Evolutionary conservation across 257 asterid genomes (phyloP).

Genomic region (Rubia yunnanensis): DNA sequence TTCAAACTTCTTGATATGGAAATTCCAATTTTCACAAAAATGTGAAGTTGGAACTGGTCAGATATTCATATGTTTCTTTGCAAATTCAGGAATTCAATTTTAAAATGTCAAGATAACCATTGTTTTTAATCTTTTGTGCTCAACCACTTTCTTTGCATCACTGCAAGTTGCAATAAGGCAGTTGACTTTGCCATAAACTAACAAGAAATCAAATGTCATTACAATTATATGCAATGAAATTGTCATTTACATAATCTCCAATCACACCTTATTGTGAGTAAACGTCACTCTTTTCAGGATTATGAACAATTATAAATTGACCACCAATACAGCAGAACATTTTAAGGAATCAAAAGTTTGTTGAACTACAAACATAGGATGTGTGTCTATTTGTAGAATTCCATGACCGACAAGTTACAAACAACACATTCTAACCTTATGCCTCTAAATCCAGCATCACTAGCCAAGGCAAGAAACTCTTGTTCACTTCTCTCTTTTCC

Average conservation of each 20-base stretch:
- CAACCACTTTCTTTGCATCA: background rate
- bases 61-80: no score
- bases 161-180: no score
- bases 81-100: no score
- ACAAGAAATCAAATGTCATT: background rate
- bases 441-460: background rate
- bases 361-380: background rate
- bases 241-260: background rate
- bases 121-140: background rate
- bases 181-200: background rate
- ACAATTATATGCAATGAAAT: background rate
- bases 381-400: background rate
- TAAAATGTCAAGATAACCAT: background rate
- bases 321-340: no score
- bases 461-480: background rate
- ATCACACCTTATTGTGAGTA: background rate
- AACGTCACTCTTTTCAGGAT: background rate
- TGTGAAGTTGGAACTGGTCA: background rate
- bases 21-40: background rate
- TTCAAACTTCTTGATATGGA: background rate
- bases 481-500: constrained; percentile 29
- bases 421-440: background rate
- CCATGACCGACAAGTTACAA: background rate
- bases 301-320: no score
- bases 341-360: background rate